Evolutionary conservation across 495 filamentous ascomycete species (phyloP).

Genomic region (Lophiostoma macrostomum): DNA sequence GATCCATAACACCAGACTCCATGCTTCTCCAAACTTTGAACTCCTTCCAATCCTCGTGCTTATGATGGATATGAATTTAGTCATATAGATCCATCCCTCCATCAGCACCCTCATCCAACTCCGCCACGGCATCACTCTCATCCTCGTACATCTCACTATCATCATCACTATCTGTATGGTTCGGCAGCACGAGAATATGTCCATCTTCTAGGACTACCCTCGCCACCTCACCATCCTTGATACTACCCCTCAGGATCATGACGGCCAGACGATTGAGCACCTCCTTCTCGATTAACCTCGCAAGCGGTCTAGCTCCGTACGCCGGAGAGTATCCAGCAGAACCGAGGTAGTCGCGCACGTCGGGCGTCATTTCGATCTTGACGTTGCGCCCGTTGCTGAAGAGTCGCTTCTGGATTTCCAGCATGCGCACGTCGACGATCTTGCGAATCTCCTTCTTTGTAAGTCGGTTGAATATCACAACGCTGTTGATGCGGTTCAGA

Average conservation of each 20-base stretch:
- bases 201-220: constrained; percentile 72
- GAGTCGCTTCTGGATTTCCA: constrained; percentile 88
- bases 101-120: constrained; percentile 59
- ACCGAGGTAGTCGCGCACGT: constrained; percentile 87
- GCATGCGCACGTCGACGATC: constrained; percentile 89
- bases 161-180: constrained; percentile 66
- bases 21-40: too few species aligned
- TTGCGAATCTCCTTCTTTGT: constrained; percentile 81
- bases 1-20: too few species aligned
- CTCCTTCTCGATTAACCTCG: constrained; percentile 89
- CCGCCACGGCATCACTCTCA: constrained; percentile 67
- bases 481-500: constrained; percentile 91
- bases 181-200: constrained; percentile 74
- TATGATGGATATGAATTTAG: too few species aligned
- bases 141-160: constrained; percentile 54
- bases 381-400: constrained; percentile 77
- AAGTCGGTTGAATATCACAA: constrained; percentile 98
- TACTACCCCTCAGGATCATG: constrained; percentile 76
- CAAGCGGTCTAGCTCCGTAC: constrained; percentile 87
- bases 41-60: too few species aligned
- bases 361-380: constrained; percentile 67
- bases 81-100: constrained; percentile 43
- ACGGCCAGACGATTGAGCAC: constrained; percentile 90
- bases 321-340: constrained; percentile 86
- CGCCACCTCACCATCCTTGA: constrained; percentile 81